Conservation (phyloP, 2,329 filamentous ascomycete genomes). For the Magnaporthiopsis incrustans region DNA sequence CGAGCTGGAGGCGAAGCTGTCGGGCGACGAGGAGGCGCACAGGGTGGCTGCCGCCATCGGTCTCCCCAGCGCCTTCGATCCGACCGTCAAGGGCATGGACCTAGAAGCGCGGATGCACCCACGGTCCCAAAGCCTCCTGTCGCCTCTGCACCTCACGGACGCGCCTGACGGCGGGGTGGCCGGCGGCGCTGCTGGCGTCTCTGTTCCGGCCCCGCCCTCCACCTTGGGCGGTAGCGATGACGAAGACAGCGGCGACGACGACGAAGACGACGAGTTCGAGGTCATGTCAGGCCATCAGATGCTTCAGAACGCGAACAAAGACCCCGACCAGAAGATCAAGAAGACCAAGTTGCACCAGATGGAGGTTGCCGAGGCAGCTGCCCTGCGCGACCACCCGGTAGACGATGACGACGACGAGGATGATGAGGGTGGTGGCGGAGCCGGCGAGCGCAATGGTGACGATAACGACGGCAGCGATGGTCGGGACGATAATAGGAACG, state of each 20-base stretch:
- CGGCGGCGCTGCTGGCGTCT: slow-evolving; percentile 8
- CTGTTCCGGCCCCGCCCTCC: slow-evolving; percentile 12
- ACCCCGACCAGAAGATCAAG: slow-evolving; percentile 34
- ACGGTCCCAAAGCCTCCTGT: slow-evolving; percentile 10
- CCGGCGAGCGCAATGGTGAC: not conserved
- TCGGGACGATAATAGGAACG: not conserved
- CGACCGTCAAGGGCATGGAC: slow-evolving; percentile 51
- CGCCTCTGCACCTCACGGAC: slow-evolving; percentile 10
- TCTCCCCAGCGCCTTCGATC: slow-evolving; percentile 54
- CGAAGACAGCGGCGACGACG: slow-evolving; percentile 33
- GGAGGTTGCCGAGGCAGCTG: slow-evolving; percentile 51
- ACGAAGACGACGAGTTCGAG: slow-evolving; percentile 35
- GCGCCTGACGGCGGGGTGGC: slow-evolving; percentile 7
- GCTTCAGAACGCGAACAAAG: slow-evolving; percentile 35
- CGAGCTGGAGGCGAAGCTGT: slow-evolving; percentile 46
- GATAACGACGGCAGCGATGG: not conserved
- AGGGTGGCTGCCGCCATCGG: slow-evolving; percentile 56
- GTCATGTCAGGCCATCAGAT: slow-evolving; percentile 29
- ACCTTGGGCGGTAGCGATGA: slow-evolving; percentile 30
- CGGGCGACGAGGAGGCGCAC: slow-evolving; percentile 55
- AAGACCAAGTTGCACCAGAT: slow-evolving; percentile 51
- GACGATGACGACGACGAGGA: slow-evolving; percentile 20
- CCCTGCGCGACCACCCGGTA: slow-evolving; percentile 24
- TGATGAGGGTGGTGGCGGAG: slow-evolving; percentile 20
- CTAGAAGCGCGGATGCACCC: slow-evolving; percentile 13